Conservation (phyloP, 768 basidiomycete genomes). For the Pulveroboletus frians region DNA sequence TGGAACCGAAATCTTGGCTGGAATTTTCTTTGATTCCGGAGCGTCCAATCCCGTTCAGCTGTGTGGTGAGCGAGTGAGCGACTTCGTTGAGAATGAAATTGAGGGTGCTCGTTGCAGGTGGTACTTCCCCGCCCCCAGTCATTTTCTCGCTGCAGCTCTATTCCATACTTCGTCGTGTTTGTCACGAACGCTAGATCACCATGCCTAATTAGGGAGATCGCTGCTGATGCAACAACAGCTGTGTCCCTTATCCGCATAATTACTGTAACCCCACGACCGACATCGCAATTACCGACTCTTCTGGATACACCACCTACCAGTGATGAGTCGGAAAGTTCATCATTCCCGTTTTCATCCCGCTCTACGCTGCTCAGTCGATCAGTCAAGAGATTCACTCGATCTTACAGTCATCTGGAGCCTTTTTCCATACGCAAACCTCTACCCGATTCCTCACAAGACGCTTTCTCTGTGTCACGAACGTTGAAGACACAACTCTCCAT, state of each 20-base stretch:
- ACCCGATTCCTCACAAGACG: slow-evolving; percentile 20
- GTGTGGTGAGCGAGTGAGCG: slow-evolving; percentile 48
- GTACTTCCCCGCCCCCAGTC: slow-evolving; percentile 58
- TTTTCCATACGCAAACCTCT: slow-evolving; percentile 20
- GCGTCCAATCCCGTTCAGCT: slow-evolving; percentile 57
- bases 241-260: slow-evolving; percentile 61
- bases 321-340: slow-evolving; percentile 37
- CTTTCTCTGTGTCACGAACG: slow-evolving; percentile 22
- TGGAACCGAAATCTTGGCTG: slow-evolving; percentile 53
- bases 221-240: slow-evolving; percentile 65
- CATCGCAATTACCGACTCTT: slow-evolving; percentile 40
- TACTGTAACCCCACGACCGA: slow-evolving; percentile 41
- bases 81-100: neutral
- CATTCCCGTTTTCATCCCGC: slow-evolving; percentile 8
- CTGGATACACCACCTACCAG: slow-evolving; percentile 46
- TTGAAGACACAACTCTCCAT: slow-evolving; percentile 44
- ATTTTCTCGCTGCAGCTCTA: slow-evolving; percentile 56
- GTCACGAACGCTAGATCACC: slow-evolving; percentile 56
- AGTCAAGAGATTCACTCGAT: slow-evolving; percentile 19
- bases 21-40: slow-evolving; percentile 64
- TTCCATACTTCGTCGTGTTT: slow-evolving; percentile 72
- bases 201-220: slow-evolving; percentile 56
- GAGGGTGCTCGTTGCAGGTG: slow-evolving; percentile 32
- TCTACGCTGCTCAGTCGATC: slow-evolving; percentile 30
- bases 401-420: slow-evolving; percentile 7